Evolutionary conservation across 768 basidiomycete species (phyloP), one percentile per base, ranked within the genome.

Genomic region (Boletus sp.): DNA sequence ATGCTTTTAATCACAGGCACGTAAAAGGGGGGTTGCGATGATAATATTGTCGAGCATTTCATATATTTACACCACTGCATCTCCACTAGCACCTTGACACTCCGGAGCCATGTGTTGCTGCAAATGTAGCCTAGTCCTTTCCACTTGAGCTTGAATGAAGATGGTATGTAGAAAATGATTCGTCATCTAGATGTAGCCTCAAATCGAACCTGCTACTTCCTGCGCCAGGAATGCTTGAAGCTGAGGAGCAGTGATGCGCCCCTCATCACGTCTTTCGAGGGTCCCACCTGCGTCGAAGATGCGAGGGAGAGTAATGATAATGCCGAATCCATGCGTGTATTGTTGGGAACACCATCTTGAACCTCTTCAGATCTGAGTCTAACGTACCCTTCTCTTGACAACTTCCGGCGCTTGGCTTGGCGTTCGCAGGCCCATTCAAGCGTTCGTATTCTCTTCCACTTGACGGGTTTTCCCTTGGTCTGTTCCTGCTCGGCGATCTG

Each of bases 381-480:
- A 17, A 38, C 40, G 25, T 62, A 53, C 38, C 50, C 57, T 34
- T 59, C 59, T 43, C 47, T 68, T 47, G 50, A 57, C 37, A 59
- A 45, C 52, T 70, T 73, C 35, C 66, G 65, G 19, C 75, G 75
- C 53, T 75, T 76, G 17, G 71, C 57, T 21, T 70, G 69, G 42
- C 67, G 72, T 25, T 76, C 71, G 56, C 77, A 78, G 14, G 77
- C 77, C 77, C 76, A 78, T 57, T 78, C 77, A 13, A 79, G 70
- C 2, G 72, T 74, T 46, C 68, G 69, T 47, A 64, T 55, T 23
- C 60, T 61, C 58, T 67, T 70, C 39, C 55, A 54, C 42, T 9
- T 56, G 37, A 45, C 4, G 7, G 41, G 7, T 19, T 46, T 59
- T 7, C 13, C 56, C 44, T 55, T 56, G 54, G 37, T 27, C 47